Percentiles rank a stretch among this genome's conserved stretches.
phyloP scores from a whole-genome alignment of 345 rosid species.

The Corchorus capsularis region DNA sequence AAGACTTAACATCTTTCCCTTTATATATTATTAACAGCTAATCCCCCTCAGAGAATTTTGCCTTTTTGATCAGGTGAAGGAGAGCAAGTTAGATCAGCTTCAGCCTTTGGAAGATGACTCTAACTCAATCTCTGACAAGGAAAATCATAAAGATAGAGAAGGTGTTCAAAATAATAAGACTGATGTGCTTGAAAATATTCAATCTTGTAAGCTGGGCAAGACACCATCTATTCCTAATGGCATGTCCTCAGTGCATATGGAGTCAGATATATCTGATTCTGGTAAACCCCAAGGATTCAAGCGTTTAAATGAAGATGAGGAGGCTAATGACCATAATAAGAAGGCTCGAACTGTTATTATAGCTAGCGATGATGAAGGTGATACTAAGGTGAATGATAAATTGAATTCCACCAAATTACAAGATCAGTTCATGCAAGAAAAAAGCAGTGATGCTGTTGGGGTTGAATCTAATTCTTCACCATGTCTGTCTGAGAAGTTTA shows the following conservation, averaged over 20 bases:
- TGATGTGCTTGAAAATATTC: constrained; percentile 32
- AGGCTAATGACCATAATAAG: constrained; percentile 39
- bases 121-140: constrained; percentile 18
- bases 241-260: constrained; percentile 29
- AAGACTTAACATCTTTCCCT: constrained; percentile 21
- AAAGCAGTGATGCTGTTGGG: constrained; percentile 14
- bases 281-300: constrained; percentile 37
- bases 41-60: constrained; percentile 20
- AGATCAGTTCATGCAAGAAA: constrained; percentile 37
- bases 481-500: constrained; percentile 41
- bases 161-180: constrained; percentile 26
- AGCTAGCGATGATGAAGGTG: constrained; percentile 48
- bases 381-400: constrained; percentile 33
- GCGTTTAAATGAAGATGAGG: constrained; percentile 48
- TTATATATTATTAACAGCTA: constrained; percentile 24
- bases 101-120: constrained; percentile 28
- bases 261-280: constrained; percentile 34
- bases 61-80: constrained; percentile 30
- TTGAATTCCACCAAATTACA: constrained; percentile 29
- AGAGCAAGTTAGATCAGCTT: constrained; percentile 35
- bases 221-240: constrained; percentile 36
- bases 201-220: constrained; percentile 22
- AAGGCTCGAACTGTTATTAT: constrained; percentile 40
- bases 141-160: constrained; percentile 32
- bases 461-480: constrained; percentile 33